These are phyloP conservation scores for Pilobolus umbonatus DNA, from an alignment of 192 early-diverging fungal genomes.

Conservation along the genomic window DNA sequence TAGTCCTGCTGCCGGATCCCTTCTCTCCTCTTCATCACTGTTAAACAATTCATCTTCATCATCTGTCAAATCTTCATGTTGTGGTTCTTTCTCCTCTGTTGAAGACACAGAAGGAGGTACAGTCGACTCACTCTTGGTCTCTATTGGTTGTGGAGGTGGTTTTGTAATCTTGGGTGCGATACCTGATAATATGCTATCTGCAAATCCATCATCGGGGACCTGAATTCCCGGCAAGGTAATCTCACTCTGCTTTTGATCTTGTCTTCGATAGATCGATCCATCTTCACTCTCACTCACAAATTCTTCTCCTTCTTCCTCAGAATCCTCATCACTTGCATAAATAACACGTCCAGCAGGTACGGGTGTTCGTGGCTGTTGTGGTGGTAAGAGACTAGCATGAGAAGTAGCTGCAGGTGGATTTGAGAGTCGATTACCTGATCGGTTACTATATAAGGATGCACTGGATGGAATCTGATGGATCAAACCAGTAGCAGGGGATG, in stretches of 20 bases:
- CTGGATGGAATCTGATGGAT: background rate
- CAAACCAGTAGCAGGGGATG: background rate
- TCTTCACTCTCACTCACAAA: conserved; percentile 17
- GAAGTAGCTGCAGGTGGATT: background rate
- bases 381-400: background rate
- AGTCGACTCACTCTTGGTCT: background rate
- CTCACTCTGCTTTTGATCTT: conserved; percentile 1
- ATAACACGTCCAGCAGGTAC: background rate
- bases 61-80: background rate
- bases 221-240: too few species aligned
- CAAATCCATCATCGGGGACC: conserved; percentile 16
- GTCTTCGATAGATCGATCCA: background rate
- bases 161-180: background rate
- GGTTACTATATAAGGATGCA: background rate
- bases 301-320: conserved; percentile 17
- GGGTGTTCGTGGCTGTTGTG: conserved; percentile 1
- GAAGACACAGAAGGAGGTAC: background rate
- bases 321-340: conserved; percentile 30
- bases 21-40: background rate
- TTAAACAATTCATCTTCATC: conserved; percentile 19
- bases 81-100: background rate
- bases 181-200: conserved; percentile 3
- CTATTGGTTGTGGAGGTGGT: background rate
- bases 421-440: too few species aligned
- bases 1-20: background rate